Conservation (phyloP, 2,329 filamentous ascomycete species). For the Penicillium oxalicum region DNA sequence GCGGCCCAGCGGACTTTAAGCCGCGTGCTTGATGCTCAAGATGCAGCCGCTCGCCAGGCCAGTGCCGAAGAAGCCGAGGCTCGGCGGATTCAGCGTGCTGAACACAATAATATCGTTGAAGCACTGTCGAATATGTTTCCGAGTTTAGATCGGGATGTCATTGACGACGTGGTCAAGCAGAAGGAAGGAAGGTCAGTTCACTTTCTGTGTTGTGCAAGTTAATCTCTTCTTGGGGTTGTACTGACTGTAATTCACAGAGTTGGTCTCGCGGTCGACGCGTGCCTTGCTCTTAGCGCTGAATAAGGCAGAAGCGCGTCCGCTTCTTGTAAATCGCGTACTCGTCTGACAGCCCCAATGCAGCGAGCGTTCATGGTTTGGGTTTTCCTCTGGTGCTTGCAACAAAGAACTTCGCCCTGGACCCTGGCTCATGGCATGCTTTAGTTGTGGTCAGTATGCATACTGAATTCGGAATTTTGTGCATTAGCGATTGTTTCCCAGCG, state of each 20-base stretch:
- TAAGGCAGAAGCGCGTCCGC: constrained; percentile 23
- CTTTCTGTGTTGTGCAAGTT: background rate
- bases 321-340: too few relatives aligned
- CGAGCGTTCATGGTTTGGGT: too few relatives aligned
- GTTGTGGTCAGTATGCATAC: too few relatives aligned
- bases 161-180: constrained; percentile 91
- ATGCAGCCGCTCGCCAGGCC: constrained; percentile 82
- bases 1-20: constrained; percentile 24
- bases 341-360: too few relatives aligned
- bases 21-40: constrained; percentile 63
- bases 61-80: constrained; percentile 87
- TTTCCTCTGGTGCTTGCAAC: too few relatives aligned
- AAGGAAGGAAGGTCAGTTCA: constrained; percentile 80
- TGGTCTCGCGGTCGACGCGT: constrained; percentile 78
- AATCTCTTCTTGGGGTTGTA: background rate
- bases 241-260: constrained; percentile 50
- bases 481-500: too few relatives aligned
- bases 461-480: too few relatives aligned
- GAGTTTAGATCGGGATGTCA: constrained; percentile 85
- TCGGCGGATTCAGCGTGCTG: constrained; percentile 69
- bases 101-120: constrained; percentile 88
- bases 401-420: too few relatives aligned
- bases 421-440: too few relatives aligned
- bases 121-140: constrained; percentile 96
- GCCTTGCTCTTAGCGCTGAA: constrained; percentile 60